Evolutionary conservation across 371 early-diverging fungal genomes (phyloP).

Genomic region (Nematocida major): DNA sequence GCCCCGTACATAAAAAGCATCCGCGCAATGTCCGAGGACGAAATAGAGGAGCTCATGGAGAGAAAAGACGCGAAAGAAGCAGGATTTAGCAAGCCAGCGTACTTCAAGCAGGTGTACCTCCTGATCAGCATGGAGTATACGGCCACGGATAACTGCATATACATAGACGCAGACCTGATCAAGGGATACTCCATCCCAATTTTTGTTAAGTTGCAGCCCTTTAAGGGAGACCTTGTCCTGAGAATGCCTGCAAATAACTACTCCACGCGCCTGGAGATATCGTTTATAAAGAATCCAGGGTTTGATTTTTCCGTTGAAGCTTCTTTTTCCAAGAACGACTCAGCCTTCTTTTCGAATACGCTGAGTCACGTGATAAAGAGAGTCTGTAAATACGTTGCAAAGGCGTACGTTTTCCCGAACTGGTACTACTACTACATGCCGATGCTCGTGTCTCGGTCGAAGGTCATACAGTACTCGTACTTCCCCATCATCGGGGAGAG

Average conservation of each 20-base stretch:
- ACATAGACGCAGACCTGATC: conserved; percentile 55
- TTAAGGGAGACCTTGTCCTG: conserved; percentile 56
- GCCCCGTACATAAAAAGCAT: conserved; percentile 58
- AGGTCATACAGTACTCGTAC: conserved; percentile 35
- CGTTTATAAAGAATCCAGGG: conserved; percentile 55
- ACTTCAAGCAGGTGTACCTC: conserved; percentile 53
- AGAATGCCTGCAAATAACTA: conserved; percentile 61
- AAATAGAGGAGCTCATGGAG: conserved; percentile 41
- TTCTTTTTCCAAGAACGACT: conserved; percentile 51
- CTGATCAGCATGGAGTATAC: conserved; percentile 52
- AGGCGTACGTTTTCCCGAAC: conserved; percentile 57
- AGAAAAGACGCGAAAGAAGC: conserved; percentile 1
- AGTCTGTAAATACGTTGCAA: conserved; percentile 43
- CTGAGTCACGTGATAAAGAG: conserved; percentile 55
- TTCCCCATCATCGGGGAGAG: conserved; percentile 36
- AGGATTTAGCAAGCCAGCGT: conserved; percentile 12
- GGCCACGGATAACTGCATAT: conserved; percentile 52
- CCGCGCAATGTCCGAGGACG: conserved; percentile 42
- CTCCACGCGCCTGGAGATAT: conserved; percentile 60
- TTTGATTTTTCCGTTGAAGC: conserved; percentile 56
- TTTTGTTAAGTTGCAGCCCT: conserved; percentile 44
- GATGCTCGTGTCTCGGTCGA: conserved; percentile 52
- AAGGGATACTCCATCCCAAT: conserved; percentile 50
- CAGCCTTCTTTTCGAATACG: conserved; percentile 51
- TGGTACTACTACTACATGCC: conserved; percentile 59